Base-by-base conservation (phyloP, 2,329 filamentous ascomycete species). In the Pseudocercospora musae region DNA sequence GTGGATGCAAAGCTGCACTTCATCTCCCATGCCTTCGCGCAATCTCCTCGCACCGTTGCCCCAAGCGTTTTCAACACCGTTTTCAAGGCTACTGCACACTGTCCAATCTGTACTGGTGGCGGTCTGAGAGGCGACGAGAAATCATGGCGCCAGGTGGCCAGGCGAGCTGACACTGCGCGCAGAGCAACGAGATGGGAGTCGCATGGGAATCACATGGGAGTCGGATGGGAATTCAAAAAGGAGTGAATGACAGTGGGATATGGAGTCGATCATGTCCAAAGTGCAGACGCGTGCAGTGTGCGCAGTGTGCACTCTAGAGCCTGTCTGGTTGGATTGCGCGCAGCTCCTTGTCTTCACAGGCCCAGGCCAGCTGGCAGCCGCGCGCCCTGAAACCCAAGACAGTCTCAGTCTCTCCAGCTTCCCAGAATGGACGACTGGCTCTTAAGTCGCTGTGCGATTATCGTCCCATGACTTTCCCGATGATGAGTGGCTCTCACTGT, bases 261-360 rank as follows among this genome's bases (percentile, higher is more conserved):
- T n/a, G n/a, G n/a, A n/a, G n/a, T 25, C 21, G 6, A 50, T 7
- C 48, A 27, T 4, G 20, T 50, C 3, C 48, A 50, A 50, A 6
- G 48, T 29, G 48, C 48, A 25, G 48, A 52, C 48, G 48, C 48
- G 48, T 27, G n/a, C n/a, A n/a, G n/a, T n/a, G n/a, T n/a, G n/a
- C n/a, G n/a, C n/a, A n/a, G n/a, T n/a, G n/a, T n/a, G 48, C 25
- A 4, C 9, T 15, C 5, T 15, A 52, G 48, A 25, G 48, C 48
- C 48, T 25, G 48, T 52, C 48, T 52, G 48, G 48, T 52, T 29
- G 48, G 48, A 52, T 52, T 52, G 23, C 48, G 48, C 48, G 48
- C 48, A 29, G 48, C 48, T 52, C 21, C 48, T 31, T 9, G 25
- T 15, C 15, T 25, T 29, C 48, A 25, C 25, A 11, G n/a, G 21